These are phyloP conservation scores for Gynochthodes officinalis DNA, from an alignment of 257 asterid genomes.

Conservation along the genomic window DNA sequence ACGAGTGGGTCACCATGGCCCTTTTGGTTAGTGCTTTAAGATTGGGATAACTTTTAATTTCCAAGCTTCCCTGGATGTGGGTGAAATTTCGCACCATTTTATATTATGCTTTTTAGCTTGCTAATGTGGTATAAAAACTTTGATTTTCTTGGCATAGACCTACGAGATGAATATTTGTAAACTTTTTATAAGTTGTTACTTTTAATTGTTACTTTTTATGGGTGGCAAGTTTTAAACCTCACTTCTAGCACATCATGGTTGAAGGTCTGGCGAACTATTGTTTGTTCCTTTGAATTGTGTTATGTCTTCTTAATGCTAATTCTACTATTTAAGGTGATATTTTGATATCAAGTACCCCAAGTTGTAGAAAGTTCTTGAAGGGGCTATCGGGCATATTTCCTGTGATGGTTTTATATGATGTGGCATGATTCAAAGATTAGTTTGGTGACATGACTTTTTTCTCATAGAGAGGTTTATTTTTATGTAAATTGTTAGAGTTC, in stretches of 20 bases:
- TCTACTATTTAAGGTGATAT: not conserved
- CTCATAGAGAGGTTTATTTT: not conserved
- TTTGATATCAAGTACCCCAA: not conserved
- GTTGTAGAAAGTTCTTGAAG: not conserved
- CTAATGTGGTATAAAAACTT: too few species aligned
- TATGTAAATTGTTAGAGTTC: not conserved
- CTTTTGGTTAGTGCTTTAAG: too few species aligned
- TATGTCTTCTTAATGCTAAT: not conserved
- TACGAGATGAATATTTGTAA: too few species aligned
- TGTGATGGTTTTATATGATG: not conserved
- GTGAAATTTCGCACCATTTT: too few species aligned
- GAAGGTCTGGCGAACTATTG: not conserved
- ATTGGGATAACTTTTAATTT: too few species aligned
- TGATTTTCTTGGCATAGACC: too few species aligned
- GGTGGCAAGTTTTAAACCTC: not conserved
- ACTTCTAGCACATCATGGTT: not conserved
- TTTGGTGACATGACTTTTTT: not conserved
- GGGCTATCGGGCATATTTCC: not conserved
- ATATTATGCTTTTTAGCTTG: too few species aligned
- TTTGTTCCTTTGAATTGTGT: not conserved
- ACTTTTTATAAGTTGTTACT: too few species aligned
- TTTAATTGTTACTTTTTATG: too few species aligned
- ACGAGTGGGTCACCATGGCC: too few species aligned
- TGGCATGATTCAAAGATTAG: not conserved
- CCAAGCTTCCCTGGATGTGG: too few species aligned